Evolutionary conservation across 352 stramenopile genomes (phyloP).

Genomic region (Phytophthora sp.): DNA sequence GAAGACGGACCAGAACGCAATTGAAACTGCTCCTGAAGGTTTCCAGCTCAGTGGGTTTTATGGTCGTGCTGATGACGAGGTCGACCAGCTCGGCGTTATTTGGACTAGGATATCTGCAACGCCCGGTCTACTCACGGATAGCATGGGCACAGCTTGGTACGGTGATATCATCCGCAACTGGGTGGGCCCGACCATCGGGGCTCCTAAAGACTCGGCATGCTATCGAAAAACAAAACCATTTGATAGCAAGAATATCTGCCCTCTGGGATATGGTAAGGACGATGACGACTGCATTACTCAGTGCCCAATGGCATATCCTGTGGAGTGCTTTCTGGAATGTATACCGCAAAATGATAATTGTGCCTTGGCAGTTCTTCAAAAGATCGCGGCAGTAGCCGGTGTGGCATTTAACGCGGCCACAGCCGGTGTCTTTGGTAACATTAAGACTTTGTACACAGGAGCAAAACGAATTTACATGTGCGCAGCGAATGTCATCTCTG

Average conservation of each 20-base stretch:
- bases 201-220: constrained; percentile 5
- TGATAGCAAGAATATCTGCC: constrained; percentile 6
- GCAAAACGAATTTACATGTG: constrained; percentile 49
- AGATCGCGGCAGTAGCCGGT: constrained; percentile 16
- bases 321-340: constrained; percentile 23
- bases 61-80: constrained; percentile 2
- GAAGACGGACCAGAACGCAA: constrained; percentile 3
- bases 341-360: constrained; percentile 42
- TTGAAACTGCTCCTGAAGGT: constrained; percentile 1
- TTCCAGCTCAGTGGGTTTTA: constrained; percentile 7
- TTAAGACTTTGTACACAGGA: constrained; percentile 9
- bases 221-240: constrained; percentile 10
- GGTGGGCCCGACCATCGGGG: constrained; percentile 24
- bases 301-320: constrained; percentile 68
- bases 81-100: constrained; percentile 10
- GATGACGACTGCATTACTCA: constrained; percentile 63
- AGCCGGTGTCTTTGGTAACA: constrained; percentile 8
- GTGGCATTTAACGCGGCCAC: constrained; percentile 23
- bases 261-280: constrained; percentile 41
- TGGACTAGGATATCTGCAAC: constrained; percentile 10
- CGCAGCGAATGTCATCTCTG: constrained; percentile 37
- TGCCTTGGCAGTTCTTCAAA: constrained; percentile 5
- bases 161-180: constrained; percentile 19
- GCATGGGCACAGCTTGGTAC: constrained; percentile 9
- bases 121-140: constrained; percentile 8